These are phyloP conservation scores for Talaromyces amestolkiae DNA, from an alignment of 2,329 filamentous ascomycete genomes.

Conservation along the genomic window DNA sequence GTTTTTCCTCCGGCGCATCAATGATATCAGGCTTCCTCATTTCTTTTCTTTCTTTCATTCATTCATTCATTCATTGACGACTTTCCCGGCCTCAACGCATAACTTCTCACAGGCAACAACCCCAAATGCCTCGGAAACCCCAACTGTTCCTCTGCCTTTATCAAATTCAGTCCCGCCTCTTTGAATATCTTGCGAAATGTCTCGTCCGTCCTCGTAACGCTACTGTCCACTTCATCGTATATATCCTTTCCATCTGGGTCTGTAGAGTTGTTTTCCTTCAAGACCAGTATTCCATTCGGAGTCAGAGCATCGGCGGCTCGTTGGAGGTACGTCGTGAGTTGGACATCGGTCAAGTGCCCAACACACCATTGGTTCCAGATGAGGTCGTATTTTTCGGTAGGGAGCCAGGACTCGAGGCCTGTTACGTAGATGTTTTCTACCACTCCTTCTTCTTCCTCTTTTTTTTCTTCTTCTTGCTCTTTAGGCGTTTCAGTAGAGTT, in stretches of 20 bases:
- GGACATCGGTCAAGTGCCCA: conserved; percentile 72
- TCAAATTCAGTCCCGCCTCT: conserved; percentile 64
- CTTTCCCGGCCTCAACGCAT: conserved; percentile 62
- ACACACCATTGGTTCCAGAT: conserved; percentile 93
- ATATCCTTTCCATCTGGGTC: conserved; percentile 57
- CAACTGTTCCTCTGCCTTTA: conserved; percentile 68
- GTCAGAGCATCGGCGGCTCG: conserved; percentile 56
- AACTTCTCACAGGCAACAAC: conserved; percentile 73
- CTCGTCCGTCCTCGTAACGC: conserved; percentile 71
- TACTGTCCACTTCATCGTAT: conserved; percentile 73
- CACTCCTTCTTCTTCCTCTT: conserved; percentile 38
- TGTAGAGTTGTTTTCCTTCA: conserved; percentile 77
- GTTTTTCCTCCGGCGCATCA: not conserved
- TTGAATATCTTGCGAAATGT: conserved; percentile 71
- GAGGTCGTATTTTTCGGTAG: conserved; percentile 63
- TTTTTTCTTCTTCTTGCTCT: not conserved
- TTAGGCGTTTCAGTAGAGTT: no score
- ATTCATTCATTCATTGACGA: not conserved
- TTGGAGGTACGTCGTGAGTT: conserved; percentile 66
- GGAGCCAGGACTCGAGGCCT: conserved; percentile 71
- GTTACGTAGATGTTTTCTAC: conserved; percentile 67
- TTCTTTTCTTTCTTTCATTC: not conserved
- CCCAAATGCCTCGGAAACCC: conserved; percentile 63
- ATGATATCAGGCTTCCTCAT: not conserved
- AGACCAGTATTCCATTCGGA: conserved; percentile 54